phyloP scores from a whole-genome alignment of 495 filamentous ascomycete genomes.

The Podospora pseudoanserina region DNA sequence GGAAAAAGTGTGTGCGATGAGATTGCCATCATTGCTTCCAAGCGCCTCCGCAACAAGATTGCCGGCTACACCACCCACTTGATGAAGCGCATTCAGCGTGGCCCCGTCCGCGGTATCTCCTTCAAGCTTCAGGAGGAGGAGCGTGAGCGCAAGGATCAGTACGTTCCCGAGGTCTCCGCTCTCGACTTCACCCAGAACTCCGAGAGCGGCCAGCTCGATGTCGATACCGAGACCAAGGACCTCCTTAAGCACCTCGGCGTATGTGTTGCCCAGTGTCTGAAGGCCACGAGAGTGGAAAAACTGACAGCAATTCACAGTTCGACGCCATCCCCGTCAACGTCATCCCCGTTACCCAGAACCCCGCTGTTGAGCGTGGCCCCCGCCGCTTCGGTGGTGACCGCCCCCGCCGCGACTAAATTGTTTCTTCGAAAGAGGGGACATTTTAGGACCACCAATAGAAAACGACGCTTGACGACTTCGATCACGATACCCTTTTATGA shows the following conservation, averaged over 20 bases:
- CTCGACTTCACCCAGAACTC: slow-evolving; percentile 91
- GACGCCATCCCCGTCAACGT: slow-evolving; percentile 96
- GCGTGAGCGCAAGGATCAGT: slow-evolving; percentile 99
- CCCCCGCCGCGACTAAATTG: slow-evolving; percentile 43
- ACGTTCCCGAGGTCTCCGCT: slow-evolving; percentile 96
- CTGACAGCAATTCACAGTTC: slow-evolving; percentile 58
- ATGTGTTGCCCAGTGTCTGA: slow-evolving; percentile 47
- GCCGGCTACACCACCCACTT: slow-evolving; percentile 96
- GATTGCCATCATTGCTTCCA: slow-evolving; percentile 97
- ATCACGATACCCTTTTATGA: slow-evolving; percentile 17
- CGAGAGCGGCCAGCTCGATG: slow-evolving; percentile 88
- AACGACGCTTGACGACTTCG: slow-evolving; percentile 10
- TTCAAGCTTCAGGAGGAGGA: slow-evolving; percentile 99
- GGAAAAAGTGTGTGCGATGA: slow-evolving; percentile 81
- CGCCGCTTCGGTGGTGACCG: slow-evolving; percentile 47
- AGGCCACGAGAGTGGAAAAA: not conserved
- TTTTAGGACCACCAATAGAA: not conserved
- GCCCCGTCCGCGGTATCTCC: slow-evolving; percentile 98
- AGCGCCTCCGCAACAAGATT: slow-evolving; percentile 99
- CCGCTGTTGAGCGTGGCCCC: slow-evolving; percentile 72
- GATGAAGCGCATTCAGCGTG: slow-evolving; percentile 99
- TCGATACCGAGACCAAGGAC: slow-evolving; percentile 97
- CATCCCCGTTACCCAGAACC: slow-evolving; percentile 81
- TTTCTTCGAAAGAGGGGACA: slow-evolving; percentile 9
- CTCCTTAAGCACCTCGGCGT: slow-evolving; percentile 96